A percentile compares a stretch with the other conserved stretches of the same genome.
phyloP scores from a whole-genome alignment of 208 protist genomes.

The Leishmania aethiopica region DNA sequence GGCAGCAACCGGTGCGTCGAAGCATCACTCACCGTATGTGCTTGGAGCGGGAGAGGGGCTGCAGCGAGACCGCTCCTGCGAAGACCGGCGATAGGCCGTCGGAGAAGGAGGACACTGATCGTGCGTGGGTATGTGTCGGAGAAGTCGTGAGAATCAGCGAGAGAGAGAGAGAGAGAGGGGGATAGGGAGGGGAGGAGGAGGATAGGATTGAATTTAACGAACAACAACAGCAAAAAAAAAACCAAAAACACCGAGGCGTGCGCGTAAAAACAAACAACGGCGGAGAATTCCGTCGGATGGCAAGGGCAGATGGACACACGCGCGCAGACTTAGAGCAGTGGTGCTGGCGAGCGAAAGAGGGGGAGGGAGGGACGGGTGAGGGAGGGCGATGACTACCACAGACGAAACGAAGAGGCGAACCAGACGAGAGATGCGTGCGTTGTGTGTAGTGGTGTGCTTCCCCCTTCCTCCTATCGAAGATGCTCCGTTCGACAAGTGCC shows the following conservation, averaged over 20 bases:
- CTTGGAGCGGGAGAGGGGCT: not conserved
- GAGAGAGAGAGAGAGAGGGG: not conserved
- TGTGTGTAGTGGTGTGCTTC: not conserved
- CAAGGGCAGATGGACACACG: not conserved
- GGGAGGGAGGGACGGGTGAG: not conserved
- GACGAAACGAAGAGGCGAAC: no score
- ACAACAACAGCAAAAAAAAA: not conserved
- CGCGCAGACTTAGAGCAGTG: not conserved
- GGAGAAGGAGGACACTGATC: not conserved
- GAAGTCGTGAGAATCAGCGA: not conserved
- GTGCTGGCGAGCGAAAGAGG: not conserved
- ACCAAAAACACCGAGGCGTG: no score
- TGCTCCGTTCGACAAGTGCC: not conserved
- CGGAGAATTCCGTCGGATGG: not conserved
- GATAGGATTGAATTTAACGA: not conserved
- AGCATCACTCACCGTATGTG: conserved; percentile 4
- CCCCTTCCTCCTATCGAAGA: not conserved
- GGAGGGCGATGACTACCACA: no score
- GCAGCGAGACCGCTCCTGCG: not conserved
- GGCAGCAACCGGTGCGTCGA: not conserved
- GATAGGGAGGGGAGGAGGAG: not conserved
- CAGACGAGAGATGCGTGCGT: no score
- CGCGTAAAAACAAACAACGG: not conserved
- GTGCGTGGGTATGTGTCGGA: not conserved
- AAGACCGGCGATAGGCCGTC: not conserved